Percentiles rank a stretch among this genome's conserved stretches.
These are phyloP conservation scores for Zangia roseola DNA, from an alignment of 768 basidiomycete genomes.

Conservation along the genomic window DNA sequence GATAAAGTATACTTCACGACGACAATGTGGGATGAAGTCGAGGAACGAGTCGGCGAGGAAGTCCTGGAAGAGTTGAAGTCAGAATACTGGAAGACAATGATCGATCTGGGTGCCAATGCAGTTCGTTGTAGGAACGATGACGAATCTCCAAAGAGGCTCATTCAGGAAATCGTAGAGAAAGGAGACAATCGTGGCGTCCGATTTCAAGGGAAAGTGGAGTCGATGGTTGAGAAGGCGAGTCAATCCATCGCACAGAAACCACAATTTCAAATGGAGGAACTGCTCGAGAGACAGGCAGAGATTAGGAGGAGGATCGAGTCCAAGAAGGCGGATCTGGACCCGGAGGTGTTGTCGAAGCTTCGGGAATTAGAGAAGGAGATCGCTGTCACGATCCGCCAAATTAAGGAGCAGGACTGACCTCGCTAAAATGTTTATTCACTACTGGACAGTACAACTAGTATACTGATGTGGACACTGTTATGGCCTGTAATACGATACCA, in stretches of 20 bases:
- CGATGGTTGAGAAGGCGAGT: conserved; percentile 2
- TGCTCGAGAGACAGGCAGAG: conserved; percentile 6
- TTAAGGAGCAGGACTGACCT: conserved; percentile 10
- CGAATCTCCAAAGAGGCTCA: conserved; percentile 7
- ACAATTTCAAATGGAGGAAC: conserved; percentile 3
- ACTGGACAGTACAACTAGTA: too few species aligned
- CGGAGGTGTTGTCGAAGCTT: not conserved
- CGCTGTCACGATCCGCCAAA: conserved; percentile 6
- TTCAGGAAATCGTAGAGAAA: conserved; percentile 6
- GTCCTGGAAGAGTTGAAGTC: conserved; percentile 1
- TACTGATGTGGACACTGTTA: too few species aligned
- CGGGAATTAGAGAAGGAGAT: not conserved
- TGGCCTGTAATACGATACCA: too few species aligned
- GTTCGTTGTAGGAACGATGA: conserved; percentile 8
- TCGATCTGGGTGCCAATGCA: conserved; percentile 7
- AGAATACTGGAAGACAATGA: conserved; percentile 4
- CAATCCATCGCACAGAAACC: too few species aligned
- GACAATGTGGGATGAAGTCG: conserved; percentile 36
- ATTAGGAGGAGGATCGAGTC: conserved; percentile 5
- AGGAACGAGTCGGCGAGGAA: conserved; percentile 14
- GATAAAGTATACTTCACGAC: conserved; percentile 35
- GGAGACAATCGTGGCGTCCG: not conserved
- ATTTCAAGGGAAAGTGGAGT: conserved; percentile 14
- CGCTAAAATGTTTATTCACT: conserved; percentile 1
- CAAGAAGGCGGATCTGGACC: not conserved